Evolutionary conservation across 2,329 filamentous ascomycete species (phyloP).

Genomic region (Penicillium sp.): DNA sequence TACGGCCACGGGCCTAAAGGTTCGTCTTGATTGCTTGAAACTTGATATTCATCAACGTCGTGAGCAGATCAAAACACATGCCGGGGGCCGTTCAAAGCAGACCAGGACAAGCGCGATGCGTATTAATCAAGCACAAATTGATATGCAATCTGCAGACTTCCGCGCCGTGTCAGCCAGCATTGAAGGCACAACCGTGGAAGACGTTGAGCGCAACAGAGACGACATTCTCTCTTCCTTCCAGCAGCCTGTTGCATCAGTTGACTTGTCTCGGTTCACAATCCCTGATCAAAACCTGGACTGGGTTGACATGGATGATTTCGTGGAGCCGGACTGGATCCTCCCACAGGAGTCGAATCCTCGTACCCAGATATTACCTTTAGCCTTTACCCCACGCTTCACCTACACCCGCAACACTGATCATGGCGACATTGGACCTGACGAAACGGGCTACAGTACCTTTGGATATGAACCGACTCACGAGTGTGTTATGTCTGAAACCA

Average conservation of each 20-base stretch:
- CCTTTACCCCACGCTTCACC: conserved; percentile 89
- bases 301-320: conserved; percentile 99
- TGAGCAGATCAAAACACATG: conserved; percentile 82
- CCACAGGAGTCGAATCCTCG: conserved; percentile 86
- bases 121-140: conserved; percentile 90
- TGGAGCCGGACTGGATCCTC: conserved; percentile 94
- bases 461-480: conserved; percentile 90
- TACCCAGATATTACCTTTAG: conserved; percentile 89
- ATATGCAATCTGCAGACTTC: conserved; percentile 87
- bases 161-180: conserved; percentile 91
- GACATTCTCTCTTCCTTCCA: conserved; percentile 58
- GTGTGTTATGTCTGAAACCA: conserved; percentile 89
- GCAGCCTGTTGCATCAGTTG: conserved; percentile 51
- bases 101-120: conserved; percentile 88
- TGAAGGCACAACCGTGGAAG: conserved; percentile 72
- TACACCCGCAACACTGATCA: conserved; percentile 98
- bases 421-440: conserved; percentile 68
- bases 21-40: conserved; percentile 95
- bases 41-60: conserved; percentile 91
- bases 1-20: conserved; percentile 93
- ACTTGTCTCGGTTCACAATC: conserved; percentile 86
- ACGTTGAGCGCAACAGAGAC: conserved; percentile 62
- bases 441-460: conserved; percentile 81
- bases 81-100: conserved; percentile 71
- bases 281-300: conserved; percentile 93